phyloP scores from a whole-genome alignment of 2,329 filamentous ascomycete genomes.

The Decorospora gaudefroyi region DNA sequence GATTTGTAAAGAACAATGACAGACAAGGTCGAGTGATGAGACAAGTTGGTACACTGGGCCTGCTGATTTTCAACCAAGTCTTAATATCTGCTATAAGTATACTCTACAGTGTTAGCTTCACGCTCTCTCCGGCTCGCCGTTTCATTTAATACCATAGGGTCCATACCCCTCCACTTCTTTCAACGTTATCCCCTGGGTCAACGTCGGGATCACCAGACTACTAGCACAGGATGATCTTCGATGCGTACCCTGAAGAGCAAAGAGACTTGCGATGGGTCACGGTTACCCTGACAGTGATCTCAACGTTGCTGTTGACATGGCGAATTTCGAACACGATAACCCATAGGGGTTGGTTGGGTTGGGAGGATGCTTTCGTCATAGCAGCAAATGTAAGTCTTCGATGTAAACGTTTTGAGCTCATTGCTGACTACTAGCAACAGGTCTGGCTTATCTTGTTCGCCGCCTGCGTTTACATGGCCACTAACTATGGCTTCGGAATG shows the following conservation, averaged over 20 bases:
- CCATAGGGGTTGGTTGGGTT: conserved; percentile 32
- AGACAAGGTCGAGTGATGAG: no score
- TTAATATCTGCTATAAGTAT: no score
- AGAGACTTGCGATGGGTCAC: conserved; percentile 30
- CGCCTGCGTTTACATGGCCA: conserved; percentile 18
- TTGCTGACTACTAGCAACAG: conserved; percentile 15
- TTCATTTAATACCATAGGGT: no score
- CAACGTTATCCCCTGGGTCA: no score
- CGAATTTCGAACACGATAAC: conserved; percentile 26
- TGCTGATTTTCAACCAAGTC: no score
- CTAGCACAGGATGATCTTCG: conserved; percentile 23
- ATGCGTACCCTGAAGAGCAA: conserved; percentile 29
- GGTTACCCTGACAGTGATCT: conserved; percentile 22
- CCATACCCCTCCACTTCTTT: no score
- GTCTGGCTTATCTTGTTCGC: conserved; percentile 20
- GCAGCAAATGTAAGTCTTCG: conserved; percentile 23
- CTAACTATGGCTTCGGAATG: conserved; percentile 31
- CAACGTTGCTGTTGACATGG: conserved; percentile 20
- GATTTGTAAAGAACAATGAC: no score
- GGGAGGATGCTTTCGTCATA: conserved; percentile 33
- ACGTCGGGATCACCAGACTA: no score
- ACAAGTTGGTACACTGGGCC: no score
- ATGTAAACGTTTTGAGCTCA: background rate
- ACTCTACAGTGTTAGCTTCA: no score
- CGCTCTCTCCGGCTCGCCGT: no score